Conservation (phyloP, 2,329 filamentous ascomycete species). For the Aspergillus terreus region DNA sequence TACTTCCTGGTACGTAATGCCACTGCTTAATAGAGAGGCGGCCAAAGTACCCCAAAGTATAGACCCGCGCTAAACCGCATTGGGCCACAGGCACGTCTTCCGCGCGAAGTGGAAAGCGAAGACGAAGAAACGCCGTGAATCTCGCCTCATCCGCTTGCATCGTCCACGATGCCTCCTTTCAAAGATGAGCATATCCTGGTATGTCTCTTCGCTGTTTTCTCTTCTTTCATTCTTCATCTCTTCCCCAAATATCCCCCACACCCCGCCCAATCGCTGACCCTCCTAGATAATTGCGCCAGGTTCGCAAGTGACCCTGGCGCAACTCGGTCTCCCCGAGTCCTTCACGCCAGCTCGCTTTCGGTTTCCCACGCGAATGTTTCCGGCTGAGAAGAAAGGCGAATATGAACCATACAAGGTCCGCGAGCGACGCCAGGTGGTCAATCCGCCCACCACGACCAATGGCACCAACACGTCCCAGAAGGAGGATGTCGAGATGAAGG, state of each 20-base stretch:
- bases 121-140: slow-evolving; percentile 12
- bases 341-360: slow-evolving; percentile 86
- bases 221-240: not conserved
- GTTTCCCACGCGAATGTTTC: slow-evolving; percentile 91
- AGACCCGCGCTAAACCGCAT: slow-evolving; percentile 17
- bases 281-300: slow-evolving; percentile 57
- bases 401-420: slow-evolving; percentile 80
- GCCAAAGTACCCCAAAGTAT: slow-evolving; percentile 5
- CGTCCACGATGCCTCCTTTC: slow-evolving; percentile 45
- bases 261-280: not conserved
- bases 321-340: slow-evolving; percentile 83
- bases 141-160: slow-evolving; percentile 10
- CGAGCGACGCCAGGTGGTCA: slow-evolving; percentile 37
- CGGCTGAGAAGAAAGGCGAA: slow-evolving; percentile 68
- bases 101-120: slow-evolving; percentile 2
- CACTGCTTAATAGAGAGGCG: not conserved
- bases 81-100: not conserved
- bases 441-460: slow-evolving; percentile 18
- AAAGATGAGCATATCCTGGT: slow-evolving; percentile 53
- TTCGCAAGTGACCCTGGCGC: slow-evolving; percentile 84
- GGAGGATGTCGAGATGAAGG: slow-evolving; percentile 45
- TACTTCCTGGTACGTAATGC: too few relatives aligned
- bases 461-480: slow-evolving; percentile 24
- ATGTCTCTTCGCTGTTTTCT: slow-evolving; percentile 15
- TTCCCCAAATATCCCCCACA: too few relatives aligned